A percentile compares a stretch with the other conserved stretches of the same genome.
Conservation (phyloP, 805 yeast species). For the Starmerella asiatica region DNA sequence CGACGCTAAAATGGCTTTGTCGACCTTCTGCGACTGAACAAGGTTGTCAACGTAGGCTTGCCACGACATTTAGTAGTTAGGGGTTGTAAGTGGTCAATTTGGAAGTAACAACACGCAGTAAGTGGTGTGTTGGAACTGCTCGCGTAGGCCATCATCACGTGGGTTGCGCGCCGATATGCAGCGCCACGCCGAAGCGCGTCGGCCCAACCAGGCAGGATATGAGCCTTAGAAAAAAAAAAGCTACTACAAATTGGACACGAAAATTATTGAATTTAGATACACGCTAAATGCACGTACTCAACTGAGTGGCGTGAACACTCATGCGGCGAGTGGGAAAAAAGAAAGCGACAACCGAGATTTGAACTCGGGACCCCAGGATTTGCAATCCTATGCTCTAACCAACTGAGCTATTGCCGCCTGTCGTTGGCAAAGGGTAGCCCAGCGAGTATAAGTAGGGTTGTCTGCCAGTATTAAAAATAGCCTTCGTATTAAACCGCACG, state of each 20-base stretch:
- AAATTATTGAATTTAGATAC: neutral
- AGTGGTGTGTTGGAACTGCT: too few relatives aligned
- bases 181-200: too few relatives aligned
- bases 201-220: too few relatives aligned
- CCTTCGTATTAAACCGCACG: too few relatives aligned
- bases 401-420: constrained; percentile 65
- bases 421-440: too few relatives aligned
- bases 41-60: constrained; percentile 92
- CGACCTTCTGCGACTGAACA: constrained; percentile 73
- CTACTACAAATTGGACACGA: too few relatives aligned
- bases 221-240: too few relatives aligned
- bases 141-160: too few relatives aligned
- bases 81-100: too few relatives aligned
- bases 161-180: too few relatives aligned
- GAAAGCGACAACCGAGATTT: constrained; percentile 45
- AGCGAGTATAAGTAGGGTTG: neutral
- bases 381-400: constrained; percentile 97
- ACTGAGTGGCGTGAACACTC: neutral
- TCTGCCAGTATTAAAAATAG: neutral
- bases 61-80: constrained; percentile 26
- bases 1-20: constrained; percentile 85
- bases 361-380: constrained; percentile 98
- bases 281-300: neutral
- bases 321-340: neutral
- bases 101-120: too few relatives aligned